Conservation (phyloP, 441 rosid genomes). For the Bruguiera hainesii region DNA sequence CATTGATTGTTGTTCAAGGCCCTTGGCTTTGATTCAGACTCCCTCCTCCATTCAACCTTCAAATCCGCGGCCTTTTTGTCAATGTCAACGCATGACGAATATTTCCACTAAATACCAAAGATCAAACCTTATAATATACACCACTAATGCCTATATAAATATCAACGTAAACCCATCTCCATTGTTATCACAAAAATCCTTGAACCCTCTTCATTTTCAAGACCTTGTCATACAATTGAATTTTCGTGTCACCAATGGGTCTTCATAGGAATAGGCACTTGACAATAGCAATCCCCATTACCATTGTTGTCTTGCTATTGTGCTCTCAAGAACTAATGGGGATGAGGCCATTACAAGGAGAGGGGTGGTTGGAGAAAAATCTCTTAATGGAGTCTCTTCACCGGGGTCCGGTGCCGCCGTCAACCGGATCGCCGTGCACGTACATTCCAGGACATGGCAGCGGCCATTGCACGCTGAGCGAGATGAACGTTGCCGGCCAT, state of each 20-base stretch:
- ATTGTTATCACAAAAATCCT: background rate
- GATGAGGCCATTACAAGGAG: conserved; percentile 27
- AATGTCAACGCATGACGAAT: conserved; percentile 14
- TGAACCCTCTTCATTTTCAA: background rate
- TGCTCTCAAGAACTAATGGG: conserved; percentile 19
- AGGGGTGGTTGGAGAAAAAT: conserved; percentile 1
- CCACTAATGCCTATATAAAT: background rate
- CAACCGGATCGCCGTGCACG: conserved; percentile 33
- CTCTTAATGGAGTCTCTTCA: conserved; percentile 31
- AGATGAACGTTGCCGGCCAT: conserved; percentile 26
- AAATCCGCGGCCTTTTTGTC: conserved; percentile 19
- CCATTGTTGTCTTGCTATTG: background rate
- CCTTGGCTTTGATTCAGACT: conserved; percentile 12
- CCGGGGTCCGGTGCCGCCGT: conserved; percentile 39
- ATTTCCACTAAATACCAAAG: background rate
- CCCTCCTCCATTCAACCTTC: conserved; percentile 21
- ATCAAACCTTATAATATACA: background rate
- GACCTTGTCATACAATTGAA: too few species aligned
- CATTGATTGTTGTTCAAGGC: conserved; percentile 7
- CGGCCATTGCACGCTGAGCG: conserved; percentile 30
- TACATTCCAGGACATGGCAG: conserved; percentile 24
- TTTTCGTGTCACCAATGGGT: conserved; percentile 11
- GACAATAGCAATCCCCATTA: background rate
- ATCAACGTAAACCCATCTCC: background rate
- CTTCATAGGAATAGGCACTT: background rate